These are phyloP conservation scores for Magnusiomyces tetraspermus DNA, from an alignment of 1,139 yeast genomes.

Conservation along the genomic window DNA sequence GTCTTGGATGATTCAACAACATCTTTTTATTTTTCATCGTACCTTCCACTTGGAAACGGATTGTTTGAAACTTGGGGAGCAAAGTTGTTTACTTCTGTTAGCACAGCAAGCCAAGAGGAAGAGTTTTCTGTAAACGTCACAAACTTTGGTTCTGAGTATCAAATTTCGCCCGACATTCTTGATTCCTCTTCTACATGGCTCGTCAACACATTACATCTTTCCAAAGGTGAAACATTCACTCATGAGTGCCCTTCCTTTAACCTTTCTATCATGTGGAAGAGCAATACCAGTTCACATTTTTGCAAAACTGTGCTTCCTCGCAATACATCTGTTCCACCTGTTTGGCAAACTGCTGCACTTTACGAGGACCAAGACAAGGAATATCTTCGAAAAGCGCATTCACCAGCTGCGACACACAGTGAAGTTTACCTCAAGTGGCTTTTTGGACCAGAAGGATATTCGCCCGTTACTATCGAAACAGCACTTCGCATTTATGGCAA, in stretches of 20 bases:
- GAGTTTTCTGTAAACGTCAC: constrained; percentile 2
- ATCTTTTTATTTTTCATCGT: constrained; percentile 20
- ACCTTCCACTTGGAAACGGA: constrained; percentile 39
- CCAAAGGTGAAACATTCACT: constrained; percentile 9
- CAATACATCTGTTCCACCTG: neutral
- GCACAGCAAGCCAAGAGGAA: neutral
- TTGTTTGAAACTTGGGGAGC: constrained; percentile 37
- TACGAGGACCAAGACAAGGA: constrained; percentile 9
- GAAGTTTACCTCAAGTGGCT: constrained; percentile 38
- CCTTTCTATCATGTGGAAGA: constrained; percentile 49
- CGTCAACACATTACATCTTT: constrained; percentile 32
- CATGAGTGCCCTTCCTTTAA: constrained; percentile 21
- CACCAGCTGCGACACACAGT: constrained; percentile 14
- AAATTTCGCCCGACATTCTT: constrained; percentile 24
- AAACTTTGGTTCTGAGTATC: constrained; percentile 28
- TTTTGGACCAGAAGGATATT: constrained; percentile 43
- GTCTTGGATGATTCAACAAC: neutral
- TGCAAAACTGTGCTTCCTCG: constrained; percentile 21
- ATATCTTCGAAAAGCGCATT: constrained; percentile 4
- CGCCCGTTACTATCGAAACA: constrained; percentile 38
- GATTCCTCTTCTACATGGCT: constrained; percentile 43
- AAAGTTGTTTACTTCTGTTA: constrained; percentile 11
- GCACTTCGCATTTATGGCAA: constrained; percentile 34
- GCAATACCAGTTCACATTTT: constrained; percentile 47
- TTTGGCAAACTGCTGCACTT: constrained; percentile 10